Evolutionary conservation across 495 filamentous ascomycete genomes (phyloP).

Genomic region (Darksidea phi): DNA sequence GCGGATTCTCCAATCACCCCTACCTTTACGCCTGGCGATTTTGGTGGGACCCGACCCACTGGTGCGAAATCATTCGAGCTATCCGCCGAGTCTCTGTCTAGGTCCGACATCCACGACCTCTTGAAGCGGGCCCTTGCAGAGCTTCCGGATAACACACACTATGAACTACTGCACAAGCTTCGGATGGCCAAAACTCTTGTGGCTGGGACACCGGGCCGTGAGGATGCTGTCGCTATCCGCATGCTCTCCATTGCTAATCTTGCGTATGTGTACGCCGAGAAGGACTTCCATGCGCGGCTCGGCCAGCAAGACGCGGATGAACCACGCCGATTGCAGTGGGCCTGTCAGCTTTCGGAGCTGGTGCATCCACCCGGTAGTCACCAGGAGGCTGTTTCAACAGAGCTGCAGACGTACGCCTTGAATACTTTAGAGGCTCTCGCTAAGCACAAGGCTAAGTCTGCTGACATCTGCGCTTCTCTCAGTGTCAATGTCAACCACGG

Average conservation of each 20-base stretch:
- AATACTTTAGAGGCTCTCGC: conserved; percentile 76
- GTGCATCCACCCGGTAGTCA: conserved; percentile 74
- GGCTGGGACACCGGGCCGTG: conserved; percentile 62
- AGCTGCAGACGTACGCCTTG: conserved; percentile 80
- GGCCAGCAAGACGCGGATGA: conserved; percentile 87
- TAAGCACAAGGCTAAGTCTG: conserved; percentile 69
- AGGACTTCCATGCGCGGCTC: conserved; percentile 76
- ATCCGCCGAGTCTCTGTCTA: conserved; percentile 60
- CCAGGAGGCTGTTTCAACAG: conserved; percentile 62
- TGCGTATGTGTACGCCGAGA: conserved; percentile 80
- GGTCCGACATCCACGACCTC: conserved; percentile 64
- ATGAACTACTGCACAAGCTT: conserved; percentile 81
- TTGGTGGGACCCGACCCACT: conserved; percentile 11
- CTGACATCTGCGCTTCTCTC: conserved; percentile 80
- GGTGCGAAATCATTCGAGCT: conserved; percentile 66
- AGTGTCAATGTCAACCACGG: conserved; percentile 95
- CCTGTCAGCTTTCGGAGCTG: conserved; percentile 87
- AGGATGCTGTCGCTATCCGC: conserved; percentile 75
- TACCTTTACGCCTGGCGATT: conserved; percentile 25
- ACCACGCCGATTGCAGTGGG: conserved; percentile 81
- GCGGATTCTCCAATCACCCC: conserved; percentile 53
- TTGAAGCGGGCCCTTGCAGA: conserved; percentile 61
- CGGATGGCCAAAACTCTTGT: conserved; percentile 76
- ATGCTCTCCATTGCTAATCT: conserved; percentile 88
- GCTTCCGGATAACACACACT: conserved; percentile 69